Percentiles rank a stretch among this genome's conserved stretches.
Conservation (phyloP, 2,329 filamentous ascomycete genomes). For the Periconia sp. region DNA sequence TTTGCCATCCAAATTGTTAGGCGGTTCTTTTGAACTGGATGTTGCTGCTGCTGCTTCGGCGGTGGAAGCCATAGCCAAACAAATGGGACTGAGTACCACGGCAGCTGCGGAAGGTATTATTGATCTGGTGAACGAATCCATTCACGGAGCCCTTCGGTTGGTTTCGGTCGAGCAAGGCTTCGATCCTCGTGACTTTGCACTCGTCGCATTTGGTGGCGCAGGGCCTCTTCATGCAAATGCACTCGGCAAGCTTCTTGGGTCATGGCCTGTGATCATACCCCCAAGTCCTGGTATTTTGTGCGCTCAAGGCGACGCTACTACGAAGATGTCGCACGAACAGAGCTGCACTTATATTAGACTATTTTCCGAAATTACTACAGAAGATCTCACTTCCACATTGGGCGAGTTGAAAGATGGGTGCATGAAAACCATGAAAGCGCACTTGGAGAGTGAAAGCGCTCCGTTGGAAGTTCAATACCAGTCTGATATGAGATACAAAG, state of each 20-base stretch:
- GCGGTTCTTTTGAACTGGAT: slow-evolving; percentile 50
- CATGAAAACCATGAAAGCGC: slow-evolving; percentile 42
- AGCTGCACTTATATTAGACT: slow-evolving; percentile 50
- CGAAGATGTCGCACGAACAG: slow-evolving; percentile 52
- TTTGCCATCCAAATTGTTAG: slow-evolving; percentile 49
- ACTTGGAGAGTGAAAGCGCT: slow-evolving; percentile 35
- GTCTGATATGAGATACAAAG: slow-evolving; percentile 52
- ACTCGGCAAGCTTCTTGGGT: slow-evolving; percentile 52
- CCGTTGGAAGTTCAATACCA: slow-evolving; percentile 43
- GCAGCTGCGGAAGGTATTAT: slow-evolving; percentile 54
- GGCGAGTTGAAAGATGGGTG: slow-evolving; percentile 41
- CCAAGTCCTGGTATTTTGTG: slow-evolving; percentile 54
- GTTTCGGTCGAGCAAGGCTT: slow-evolving; percentile 57
- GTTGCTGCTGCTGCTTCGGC: slow-evolving; percentile 46
- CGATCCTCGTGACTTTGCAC: slow-evolving; percentile 53
- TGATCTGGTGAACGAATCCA: slow-evolving; percentile 54
- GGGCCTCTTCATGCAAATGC: slow-evolving; percentile 56
- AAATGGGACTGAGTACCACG: slow-evolving; percentile 48
- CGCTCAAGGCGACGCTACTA: slow-evolving; percentile 54
- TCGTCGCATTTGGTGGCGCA: slow-evolving; percentile 55
- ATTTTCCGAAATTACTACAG: slow-evolving; percentile 39
- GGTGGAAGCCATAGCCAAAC: slow-evolving; percentile 47
- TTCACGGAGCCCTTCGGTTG: slow-evolving; percentile 54
- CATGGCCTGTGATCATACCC: slow-evolving; percentile 57
- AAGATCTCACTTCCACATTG: slow-evolving; percentile 40